Percentiles rank a stretch among this genome's conserved stretches.
Evolutionary conservation across 2,329 filamentous ascomycete genomes (phyloP).

Genomic region (Blumeriella jaapii): DNA sequence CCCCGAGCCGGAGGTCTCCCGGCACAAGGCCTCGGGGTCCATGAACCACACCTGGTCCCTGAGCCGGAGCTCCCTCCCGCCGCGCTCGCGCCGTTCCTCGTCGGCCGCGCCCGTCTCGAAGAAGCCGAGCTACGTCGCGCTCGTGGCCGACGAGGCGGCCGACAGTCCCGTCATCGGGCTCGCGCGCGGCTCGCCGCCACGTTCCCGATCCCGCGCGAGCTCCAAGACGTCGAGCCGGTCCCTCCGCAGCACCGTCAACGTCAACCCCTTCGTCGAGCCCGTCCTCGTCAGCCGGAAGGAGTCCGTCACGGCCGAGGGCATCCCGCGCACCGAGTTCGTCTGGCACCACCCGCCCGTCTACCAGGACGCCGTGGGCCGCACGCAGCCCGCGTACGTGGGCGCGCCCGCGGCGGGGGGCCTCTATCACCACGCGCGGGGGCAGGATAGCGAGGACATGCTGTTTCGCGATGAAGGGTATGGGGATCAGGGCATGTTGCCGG

Average conservation of each 20-base stretch:
- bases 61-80: not conserved
- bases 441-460: slow-evolving; percentile 10
- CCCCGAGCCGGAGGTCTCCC: slow-evolving; percentile 31
- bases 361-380: slow-evolving; percentile 11
- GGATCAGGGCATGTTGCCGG: slow-evolving; percentile 14
- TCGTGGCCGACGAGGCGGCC: slow-evolving; percentile 8
- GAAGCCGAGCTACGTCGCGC: not conserved
- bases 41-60: slow-evolving; percentile 11
- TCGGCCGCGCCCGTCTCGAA: not conserved
- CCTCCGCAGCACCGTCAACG: not conserved
- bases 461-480: slow-evolving; percentile 18
- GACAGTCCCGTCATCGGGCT: slow-evolving; percentile 11
- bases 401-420: slow-evolving; percentile 1
- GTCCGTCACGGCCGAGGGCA: slow-evolving; percentile 16
- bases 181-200: slow-evolving; percentile 8
- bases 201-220: slow-evolving; percentile 2
- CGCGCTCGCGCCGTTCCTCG: not conserved
- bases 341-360: slow-evolving; percentile 23
- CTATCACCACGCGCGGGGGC: not conserved
- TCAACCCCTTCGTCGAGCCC: slow-evolving; percentile 9
- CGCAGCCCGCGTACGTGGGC: slow-evolving; percentile 14
- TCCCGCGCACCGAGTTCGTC: slow-evolving; percentile 20
- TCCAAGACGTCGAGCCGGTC: slow-evolving; percentile 3
- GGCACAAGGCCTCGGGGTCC: slow-evolving; percentile 11
- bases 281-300: slow-evolving; percentile 19